Evolutionary conservation across 1,284 basidiomycete species (phyloP).

Genomic region (Malassezia japonica): DNA sequence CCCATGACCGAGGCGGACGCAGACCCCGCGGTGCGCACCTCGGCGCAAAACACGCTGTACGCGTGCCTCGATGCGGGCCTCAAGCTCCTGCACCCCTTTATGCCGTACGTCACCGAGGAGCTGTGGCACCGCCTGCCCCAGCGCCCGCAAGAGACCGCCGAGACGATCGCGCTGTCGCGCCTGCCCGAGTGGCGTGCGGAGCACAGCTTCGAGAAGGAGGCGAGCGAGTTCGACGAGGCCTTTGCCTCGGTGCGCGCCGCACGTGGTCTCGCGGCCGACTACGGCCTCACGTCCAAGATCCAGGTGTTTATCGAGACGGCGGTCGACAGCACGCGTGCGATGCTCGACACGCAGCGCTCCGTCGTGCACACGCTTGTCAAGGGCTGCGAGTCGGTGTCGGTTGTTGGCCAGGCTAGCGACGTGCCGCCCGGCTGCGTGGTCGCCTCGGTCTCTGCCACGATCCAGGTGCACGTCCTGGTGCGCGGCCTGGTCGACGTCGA

Average conservation of each 20-base stretch:
- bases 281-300: slow-evolving; percentile 78
- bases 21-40: slow-evolving; percentile 65
- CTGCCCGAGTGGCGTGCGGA: slow-evolving; percentile 59
- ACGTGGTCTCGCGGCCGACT: slow-evolving; percentile 79
- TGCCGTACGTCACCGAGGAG: slow-evolving; percentile 98
- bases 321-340: slow-evolving; percentile 50
- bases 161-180: slow-evolving; percentile 76
- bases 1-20: slow-evolving; percentile 57
- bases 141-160: slow-evolving; percentile 66
- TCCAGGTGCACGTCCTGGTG: slow-evolving; percentile 37
- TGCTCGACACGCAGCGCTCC: slow-evolving; percentile 60
- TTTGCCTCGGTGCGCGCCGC: slow-evolving; percentile 70
- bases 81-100: slow-evolving; percentile 87
- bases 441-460: slow-evolving; percentile 49
- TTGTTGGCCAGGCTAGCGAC: slow-evolving; percentile 55
- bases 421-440: slow-evolving; percentile 86
- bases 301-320: slow-evolving; percentile 75
- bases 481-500: slow-evolving; percentile 41
- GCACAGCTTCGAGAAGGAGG: slow-evolving; percentile 19
- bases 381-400: slow-evolving; percentile 65
- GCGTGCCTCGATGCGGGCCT: slow-evolving; percentile 85
- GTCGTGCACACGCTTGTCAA: slow-evolving; percentile 79
- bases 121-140: slow-evolving; percentile 92
- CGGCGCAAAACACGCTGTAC: slow-evolving; percentile 91
- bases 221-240: slow-evolving; percentile 64